A percentile compares a stretch with the other conserved stretches of the same genome.
phyloP scores from a whole-genome alignment of 495 filamentous ascomycete genomes.

The Penicillium cosmopolitanum region DNA sequence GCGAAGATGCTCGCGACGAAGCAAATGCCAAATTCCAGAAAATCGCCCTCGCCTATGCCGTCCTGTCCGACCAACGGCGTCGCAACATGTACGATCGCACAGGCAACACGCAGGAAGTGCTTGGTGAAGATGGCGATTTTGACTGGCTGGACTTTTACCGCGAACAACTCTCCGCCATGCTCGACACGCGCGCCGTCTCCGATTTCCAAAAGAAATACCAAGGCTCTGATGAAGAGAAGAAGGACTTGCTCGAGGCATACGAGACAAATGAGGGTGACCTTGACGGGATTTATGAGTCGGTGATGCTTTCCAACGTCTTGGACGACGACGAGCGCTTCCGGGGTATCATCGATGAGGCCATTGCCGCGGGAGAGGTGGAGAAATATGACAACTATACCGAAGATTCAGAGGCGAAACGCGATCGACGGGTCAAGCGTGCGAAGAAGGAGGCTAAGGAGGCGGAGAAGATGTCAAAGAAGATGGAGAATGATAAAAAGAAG shows the following conservation, averaged over 20 bases:
- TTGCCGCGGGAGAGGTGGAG: slow-evolving; percentile 66
- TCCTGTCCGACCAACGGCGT: slow-evolving; percentile 78
- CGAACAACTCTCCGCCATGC: slow-evolving; percentile 72
- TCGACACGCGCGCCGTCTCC: slow-evolving; percentile 70
- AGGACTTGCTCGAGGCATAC: slow-evolving; percentile 77
- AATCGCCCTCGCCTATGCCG: slow-evolving; percentile 90
- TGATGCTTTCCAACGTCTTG: slow-evolving; percentile 83
- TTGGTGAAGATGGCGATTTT: slow-evolving; percentile 78
- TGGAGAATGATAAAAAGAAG: slow-evolving; percentile 64
- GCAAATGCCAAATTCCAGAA: slow-evolving; percentile 83
- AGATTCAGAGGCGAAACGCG: slow-evolving; percentile 66
- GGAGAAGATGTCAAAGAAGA: slow-evolving; percentile 66
- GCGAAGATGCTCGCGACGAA: slow-evolving; percentile 60
- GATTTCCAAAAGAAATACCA: slow-evolving; percentile 78
- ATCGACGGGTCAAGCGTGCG: slow-evolving; percentile 65
- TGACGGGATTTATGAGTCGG: slow-evolving; percentile 71
- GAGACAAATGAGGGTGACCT: slow-evolving; percentile 69
- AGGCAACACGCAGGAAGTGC: slow-evolving; percentile 79
- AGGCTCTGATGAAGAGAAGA: slow-evolving; percentile 80
- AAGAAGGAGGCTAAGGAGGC: slow-evolving; percentile 72
- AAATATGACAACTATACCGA: slow-evolving; percentile 68
- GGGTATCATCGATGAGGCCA: slow-evolving; percentile 78
- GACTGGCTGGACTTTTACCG: slow-evolving; percentile 89
- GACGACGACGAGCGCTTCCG: slow-evolving; percentile 89
- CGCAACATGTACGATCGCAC: slow-evolving; percentile 86